Evolutionary conservation across 306 rosid genomes (phyloP), one percentile per base, ranked within the genome.

Genomic region (Medicago truncatula): DNA sequence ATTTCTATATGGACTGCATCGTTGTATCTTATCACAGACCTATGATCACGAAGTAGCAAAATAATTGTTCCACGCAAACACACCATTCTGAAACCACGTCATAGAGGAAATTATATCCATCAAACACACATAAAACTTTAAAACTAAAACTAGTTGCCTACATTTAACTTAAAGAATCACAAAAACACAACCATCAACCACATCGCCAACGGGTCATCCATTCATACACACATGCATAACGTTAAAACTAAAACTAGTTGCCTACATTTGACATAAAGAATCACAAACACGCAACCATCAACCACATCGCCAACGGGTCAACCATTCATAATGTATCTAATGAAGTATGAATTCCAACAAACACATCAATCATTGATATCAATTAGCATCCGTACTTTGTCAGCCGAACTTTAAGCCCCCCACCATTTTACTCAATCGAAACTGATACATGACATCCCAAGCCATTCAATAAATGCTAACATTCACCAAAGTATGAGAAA

Each of bases 401-500:
- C 58, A 60, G 67, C 74, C 80, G 28, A 67, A 78, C 82, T 58
- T 59, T 80, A 75, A 57, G 61, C 4, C 20, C 78, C 71, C 40
- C 36, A 7, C 66, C 72, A 49, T 49, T 80, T 73, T 66, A 79
- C 80, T 67, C 57, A 59, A 67, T 72, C 16, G 21, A 69, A 83
- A 78, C 73, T 47, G 46, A 62, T 54, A 65, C 49, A 52, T 40
- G 86, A 82, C 75, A 87, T 85, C 79, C 83, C 88, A 85, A 85
- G 76, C 80, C 86, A 90, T 81, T 80, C 86, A 71, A 84, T 67
- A 73, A 82, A 71, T 81, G 44, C 85, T 82, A 61, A 47, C 16
- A 71, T 83, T 85, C 85, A 80, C 87, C 82, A 74, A 76, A 80
- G 76, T 61, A 81, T 73, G 72, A 57, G 75, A 80, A 86, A 80